Base-by-base conservation (phyloP, 2,329 filamentous ascomycete genomes). In the Fonsecaea monophora region DNA sequence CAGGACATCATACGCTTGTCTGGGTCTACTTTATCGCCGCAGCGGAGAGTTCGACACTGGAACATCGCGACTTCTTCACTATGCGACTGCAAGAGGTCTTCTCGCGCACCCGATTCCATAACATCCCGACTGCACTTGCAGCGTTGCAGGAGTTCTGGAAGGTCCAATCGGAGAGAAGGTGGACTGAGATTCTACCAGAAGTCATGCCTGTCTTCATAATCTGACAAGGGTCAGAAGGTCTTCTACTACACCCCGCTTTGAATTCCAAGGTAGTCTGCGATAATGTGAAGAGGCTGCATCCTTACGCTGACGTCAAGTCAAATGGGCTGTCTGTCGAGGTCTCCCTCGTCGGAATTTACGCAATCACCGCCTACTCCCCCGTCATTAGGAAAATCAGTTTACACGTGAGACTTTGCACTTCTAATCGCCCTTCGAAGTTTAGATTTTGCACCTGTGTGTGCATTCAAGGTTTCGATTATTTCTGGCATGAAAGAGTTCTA, bases 11-110 rank as follows among this genome's bases (percentile, higher is more conserved):
- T 48, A 76, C 78, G 0, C 75, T 82, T 0, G 78, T 81, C 0
- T 82, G 80, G 80, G 72, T 77, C 0, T 81, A 76, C 60, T 81
- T 81, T 35, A 74, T 81, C 0, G 79, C 78, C 0, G 78, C 78
- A 0, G 79, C 78, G 0, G 79, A 81, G 62, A 81, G 79, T 45
- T 73, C 72, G 0, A 70, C 77, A 0, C 75, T 75, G 0, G 73
- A 74, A 21, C 77, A 81, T 57, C 72, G 78, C 1, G 60, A 70
- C 0, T 82, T 80, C 34, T 82, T 81, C 54, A 71, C 72, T 0
- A 60, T 69, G 0, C 69, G 78, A 0, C 62, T 81, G 6, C 65
- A 64, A 1, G 66, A 72, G 0, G 62, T 81, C 2, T 76, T 78
- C 53, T 63, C 64, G 4, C 73, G 73, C 13, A 81, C 78, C 0